A percentile compares a stretch with the other conserved stretches of the same genome.
These are phyloP conservation scores for Euphorbia pulcherrima DNA, from an alignment of 345 rosid genomes.

Conservation along the genomic window DNA sequence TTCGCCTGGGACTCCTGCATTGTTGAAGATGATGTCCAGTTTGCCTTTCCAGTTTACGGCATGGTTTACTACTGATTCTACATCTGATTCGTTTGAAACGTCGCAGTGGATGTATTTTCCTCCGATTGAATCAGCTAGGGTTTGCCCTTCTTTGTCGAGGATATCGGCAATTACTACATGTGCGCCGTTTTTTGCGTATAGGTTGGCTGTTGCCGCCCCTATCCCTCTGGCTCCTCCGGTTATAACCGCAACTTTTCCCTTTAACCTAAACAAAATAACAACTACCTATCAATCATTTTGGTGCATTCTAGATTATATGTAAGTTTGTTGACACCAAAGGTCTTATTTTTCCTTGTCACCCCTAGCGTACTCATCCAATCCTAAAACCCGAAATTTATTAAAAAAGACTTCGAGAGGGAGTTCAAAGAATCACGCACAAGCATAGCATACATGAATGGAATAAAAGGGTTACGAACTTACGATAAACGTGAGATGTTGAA, in stretches of 20 bases:
- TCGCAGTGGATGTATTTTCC: constrained; percentile 72
- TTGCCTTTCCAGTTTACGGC: constrained; percentile 59
- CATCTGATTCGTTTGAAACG: constrained; percentile 56
- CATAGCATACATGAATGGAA: too few species aligned
- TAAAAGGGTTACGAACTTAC: too few species aligned
- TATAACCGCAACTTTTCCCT: constrained; percentile 60
- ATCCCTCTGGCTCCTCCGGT: constrained; percentile 91
- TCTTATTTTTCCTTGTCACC: too few species aligned
- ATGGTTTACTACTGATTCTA: constrained; percentile 51
- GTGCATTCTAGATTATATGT: background rate
- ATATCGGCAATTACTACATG: constrained; percentile 65
- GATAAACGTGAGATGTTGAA: too few species aligned
- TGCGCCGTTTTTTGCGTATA: constrained; percentile 68
- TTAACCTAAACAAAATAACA: constrained; percentile 27
- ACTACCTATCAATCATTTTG: background rate
- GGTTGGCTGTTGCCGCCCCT: constrained; percentile 70
- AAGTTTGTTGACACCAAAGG: too few species aligned
- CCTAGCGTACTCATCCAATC: too few species aligned
- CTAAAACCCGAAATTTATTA: too few species aligned
- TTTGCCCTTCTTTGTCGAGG: constrained; percentile 49
- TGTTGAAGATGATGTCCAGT: constrained; percentile 45
- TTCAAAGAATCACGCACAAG: too few species aligned
- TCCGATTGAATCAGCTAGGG: constrained; percentile 51
- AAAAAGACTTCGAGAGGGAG: too few species aligned
- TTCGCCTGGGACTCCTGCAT: constrained; percentile 36